phyloP scores from a whole-genome alignment of 2,329 filamentous ascomycete species.

The Scytalidium sp. region DNA sequence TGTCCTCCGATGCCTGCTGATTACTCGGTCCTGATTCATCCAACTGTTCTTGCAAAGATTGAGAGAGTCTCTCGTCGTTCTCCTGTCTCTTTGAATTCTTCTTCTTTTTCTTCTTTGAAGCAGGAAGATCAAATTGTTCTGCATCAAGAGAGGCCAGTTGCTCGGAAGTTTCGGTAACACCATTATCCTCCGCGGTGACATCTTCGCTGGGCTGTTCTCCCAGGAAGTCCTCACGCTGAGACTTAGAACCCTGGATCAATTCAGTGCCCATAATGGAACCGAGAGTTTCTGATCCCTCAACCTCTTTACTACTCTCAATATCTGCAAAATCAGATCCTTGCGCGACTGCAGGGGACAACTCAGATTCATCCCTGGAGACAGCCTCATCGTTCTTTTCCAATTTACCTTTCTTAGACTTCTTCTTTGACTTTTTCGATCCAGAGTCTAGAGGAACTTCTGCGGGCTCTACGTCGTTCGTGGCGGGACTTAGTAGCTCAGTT shows the following conservation, averaged over 20 bases:
- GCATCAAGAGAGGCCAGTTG: background rate
- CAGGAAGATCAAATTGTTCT: background rate
- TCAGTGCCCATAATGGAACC: background rate
- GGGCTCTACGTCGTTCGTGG: conserved; percentile 7
- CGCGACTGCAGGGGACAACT: background rate
- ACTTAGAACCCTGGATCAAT: background rate
- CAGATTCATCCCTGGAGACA: background rate
- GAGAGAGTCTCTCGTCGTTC: no score
- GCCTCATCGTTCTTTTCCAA: background rate
- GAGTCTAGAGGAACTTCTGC: conserved; percentile 7
- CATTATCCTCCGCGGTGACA: background rate
- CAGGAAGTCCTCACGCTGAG: background rate
- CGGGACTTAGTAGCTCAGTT: background rate
- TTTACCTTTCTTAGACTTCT: conserved; percentile 23
- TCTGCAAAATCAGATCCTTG: background rate
- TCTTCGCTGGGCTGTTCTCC: background rate
- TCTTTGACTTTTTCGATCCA: conserved; percentile 13
- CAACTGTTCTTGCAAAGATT: no score
- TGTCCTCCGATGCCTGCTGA: no score
- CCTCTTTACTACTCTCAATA: background rate
- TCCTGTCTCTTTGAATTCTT: conserved; percentile 3
- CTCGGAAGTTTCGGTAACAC: background rate
- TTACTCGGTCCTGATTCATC: no score
- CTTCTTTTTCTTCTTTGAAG: conserved; percentile 5
- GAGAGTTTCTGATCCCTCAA: background rate